phyloP scores from a whole-genome alignment of 495 filamentous ascomycete genomes.

The Talaromyces nanjingensis region DNA sequence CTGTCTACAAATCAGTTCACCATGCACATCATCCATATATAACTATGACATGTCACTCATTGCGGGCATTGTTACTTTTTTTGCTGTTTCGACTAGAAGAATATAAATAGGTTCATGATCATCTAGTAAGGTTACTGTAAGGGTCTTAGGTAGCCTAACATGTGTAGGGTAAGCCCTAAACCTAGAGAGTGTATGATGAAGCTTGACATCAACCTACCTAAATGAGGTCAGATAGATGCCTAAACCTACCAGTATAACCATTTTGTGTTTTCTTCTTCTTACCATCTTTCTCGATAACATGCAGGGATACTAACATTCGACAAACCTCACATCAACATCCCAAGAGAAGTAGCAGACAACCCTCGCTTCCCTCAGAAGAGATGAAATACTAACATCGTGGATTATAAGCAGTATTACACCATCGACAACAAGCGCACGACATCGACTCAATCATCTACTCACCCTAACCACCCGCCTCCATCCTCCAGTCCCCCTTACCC shows the following conservation, averaged over 20 bases:
- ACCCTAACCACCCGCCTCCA: background rate
- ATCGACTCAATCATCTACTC: background rate
- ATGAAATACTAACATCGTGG: background rate
- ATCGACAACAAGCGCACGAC: background rate
- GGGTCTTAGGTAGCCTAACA: too few species aligned
- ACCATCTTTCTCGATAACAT: background rate
- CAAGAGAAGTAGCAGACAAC: background rate
- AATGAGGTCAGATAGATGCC: background rate
- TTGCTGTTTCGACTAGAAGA: background rate
- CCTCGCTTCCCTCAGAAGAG: background rate
- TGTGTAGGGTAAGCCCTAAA: background rate
- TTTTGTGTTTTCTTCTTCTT: background rate
- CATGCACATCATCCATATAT: slow-evolving; percentile 1
- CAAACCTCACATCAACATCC: background rate
- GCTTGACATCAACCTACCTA: background rate
- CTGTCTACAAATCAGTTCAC: background rate
- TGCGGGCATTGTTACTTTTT: background rate
- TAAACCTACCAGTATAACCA: background rate
- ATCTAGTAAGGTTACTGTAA: background rate
- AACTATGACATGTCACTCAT: background rate
- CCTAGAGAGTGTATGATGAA: background rate
- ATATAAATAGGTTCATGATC: background rate
- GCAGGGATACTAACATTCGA: background rate
- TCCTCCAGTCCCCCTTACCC: background rate
- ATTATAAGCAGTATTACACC: background rate